Conservation (phyloP, 306 rosid genomes). For the Acacia melanoxylon region DNA sequence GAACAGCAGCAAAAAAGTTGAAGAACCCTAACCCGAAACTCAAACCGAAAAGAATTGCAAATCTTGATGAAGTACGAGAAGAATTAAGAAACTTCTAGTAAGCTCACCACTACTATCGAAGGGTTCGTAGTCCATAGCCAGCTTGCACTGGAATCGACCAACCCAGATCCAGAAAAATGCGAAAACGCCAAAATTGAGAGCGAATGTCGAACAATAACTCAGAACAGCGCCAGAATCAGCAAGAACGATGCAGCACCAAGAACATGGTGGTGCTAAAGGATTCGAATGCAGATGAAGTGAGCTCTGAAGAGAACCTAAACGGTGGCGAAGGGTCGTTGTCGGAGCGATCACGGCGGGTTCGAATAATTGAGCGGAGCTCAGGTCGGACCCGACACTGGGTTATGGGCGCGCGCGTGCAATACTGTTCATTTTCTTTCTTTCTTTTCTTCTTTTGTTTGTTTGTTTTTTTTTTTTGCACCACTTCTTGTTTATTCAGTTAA, state of each 20-base stretch:
- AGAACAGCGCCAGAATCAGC: not conserved
- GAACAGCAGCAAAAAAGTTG: not conserved
- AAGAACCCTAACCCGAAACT: constrained; percentile 34
- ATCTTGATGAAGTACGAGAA: constrained; percentile 12
- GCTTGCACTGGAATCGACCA: constrained; percentile 37
- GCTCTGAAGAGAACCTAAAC: not conserved
- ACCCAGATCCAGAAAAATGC: constrained; percentile 3
- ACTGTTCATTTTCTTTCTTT: not conserved
- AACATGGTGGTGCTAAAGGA: constrained; percentile 13
- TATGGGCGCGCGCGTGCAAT: not conserved
- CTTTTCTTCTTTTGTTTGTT: not conserved
- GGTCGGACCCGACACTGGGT: constrained; percentile 33
- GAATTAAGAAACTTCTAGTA: constrained; percentile 3
- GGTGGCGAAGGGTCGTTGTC: not conserved
- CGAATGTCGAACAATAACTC: not conserved
- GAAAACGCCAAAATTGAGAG: constrained; percentile 12
- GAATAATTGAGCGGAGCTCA: not conserved
- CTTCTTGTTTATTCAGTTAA: not conserved
- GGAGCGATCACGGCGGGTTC: constrained; percentile 13
- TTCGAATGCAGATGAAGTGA: constrained; percentile 8
- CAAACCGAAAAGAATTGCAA: not conserved
- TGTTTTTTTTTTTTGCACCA: too few relatives aligned
- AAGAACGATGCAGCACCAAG: not conserved
- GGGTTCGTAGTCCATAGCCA: constrained; percentile 96
- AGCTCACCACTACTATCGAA: constrained; percentile 91